Base-by-base conservation (phyloP, 129 eudicot species). In the Solidago caesia region DNA sequence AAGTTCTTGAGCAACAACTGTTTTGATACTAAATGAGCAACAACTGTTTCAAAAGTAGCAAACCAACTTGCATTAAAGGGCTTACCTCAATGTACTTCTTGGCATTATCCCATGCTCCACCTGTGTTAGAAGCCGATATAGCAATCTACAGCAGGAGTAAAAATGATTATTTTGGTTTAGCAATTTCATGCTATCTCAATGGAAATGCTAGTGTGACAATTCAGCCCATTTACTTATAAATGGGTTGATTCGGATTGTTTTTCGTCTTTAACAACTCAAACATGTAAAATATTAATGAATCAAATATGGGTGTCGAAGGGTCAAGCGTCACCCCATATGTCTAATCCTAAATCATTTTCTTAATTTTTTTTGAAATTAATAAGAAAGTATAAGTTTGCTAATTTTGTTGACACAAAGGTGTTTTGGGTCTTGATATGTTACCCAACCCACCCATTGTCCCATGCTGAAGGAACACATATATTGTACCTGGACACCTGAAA, bases 81-180 rank as follows among this genome's bases (percentile, higher is more conserved):
- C 45, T 67, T 78, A 85, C 89, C 86, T 81, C 88, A n/a, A 84
- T 81, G 62, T 84, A 84, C 72, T 84, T 84, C 83, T 84, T 84
- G 67, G 88, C 88, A 69, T 84, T 84, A 60, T 84, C 88, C 88
- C 88, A 84, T 33, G 88, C 88, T 42, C 88, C 88, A 8, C 88
- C 88, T 5, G 85, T 84, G 83, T 84, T 84, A 26, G 88, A 84
- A 46, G 88, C 88, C n/a, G 88, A 85, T 39, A 85, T 85, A 26
- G 85, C 86, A 51, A 85, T 76, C 89, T 85, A 45, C 5, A 33
- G 67, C 56, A 12, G 39, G 26, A 3, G 1, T 8, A 51, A 51
- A 64, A 59, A 44, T 0, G 5, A 62, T 8, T 0, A 73, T 29
- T 14, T 4, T 13, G 41, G 8, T 0, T 63, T 11, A 63, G 1